Evolutionary conservation across 75 land plant species (phyloP), one percentile per base, ranked within the genome.

Genomic region (Cupressus sempervirens): DNA sequence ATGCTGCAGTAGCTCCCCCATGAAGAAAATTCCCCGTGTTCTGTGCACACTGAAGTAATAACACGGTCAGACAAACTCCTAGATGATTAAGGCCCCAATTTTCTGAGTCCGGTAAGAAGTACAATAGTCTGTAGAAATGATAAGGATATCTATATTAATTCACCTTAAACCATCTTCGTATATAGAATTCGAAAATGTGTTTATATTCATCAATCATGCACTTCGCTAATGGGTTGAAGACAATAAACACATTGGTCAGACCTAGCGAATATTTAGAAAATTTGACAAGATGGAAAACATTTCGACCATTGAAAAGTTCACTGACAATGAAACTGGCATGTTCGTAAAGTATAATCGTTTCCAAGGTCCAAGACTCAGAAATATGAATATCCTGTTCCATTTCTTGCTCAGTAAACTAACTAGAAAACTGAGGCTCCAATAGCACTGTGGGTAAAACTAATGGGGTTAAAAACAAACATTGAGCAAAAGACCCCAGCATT

Each of bases 1-100:
- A 90, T 36, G 93, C 80, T 38, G 95, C 92, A 1, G 86, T 93
- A 11, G 92, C 96, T 11, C 96, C 96, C n/a, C 96, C 96, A 86
- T 95, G 96, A 84, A 95, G 76, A 73, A 86, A 81, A 20, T 87
- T 85, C 14, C 85, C 88, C 1, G 85, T 38, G 82, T 93, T 93
- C 92, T 91, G 86, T 68, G 68, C 15, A 32, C n/a, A n/a, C 40
- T 34, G 43, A 43, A 84, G 41, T 11, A 30, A 20, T 18, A 82
- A 84, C n/a, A 20, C 9, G 4, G 70, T 50, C 23, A 50, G 23
- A 6, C 18, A 34, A 50, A 26, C 14, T 32, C 43, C 68, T 34
- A 23, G 83, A 82, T 20, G 30, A 26, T 79, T 26, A 30, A 45
- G 20, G 45, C 79, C 43, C 23, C 41, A 76, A n/a, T n/a, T 76